Conservation (phyloP, 495 filamentous ascomycete species). For the Xylaria acuta region DNA sequence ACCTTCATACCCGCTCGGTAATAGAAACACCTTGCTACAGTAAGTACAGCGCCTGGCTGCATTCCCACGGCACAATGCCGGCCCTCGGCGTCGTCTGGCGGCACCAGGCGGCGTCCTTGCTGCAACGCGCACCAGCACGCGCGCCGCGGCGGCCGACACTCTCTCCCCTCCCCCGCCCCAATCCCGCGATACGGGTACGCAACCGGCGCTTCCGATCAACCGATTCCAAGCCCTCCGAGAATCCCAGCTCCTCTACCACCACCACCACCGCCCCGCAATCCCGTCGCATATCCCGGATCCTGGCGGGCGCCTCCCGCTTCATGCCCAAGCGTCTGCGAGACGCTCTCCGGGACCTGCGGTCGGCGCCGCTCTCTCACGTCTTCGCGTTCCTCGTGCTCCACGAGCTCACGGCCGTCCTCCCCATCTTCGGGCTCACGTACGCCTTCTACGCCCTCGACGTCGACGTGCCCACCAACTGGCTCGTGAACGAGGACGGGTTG, state of each 20-base stretch:
- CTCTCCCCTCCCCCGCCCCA: slow-evolving; percentile 11
- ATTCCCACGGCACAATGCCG: slow-evolving; percentile 19
- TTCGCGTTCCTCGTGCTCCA: slow-evolving; percentile 88
- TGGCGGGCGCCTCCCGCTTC: slow-evolving; percentile 60
- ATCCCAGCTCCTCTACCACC: not conserved
- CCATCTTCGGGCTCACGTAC: slow-evolving; percentile 75
- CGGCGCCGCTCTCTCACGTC: slow-evolving; percentile 81
- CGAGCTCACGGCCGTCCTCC: slow-evolving; percentile 85
- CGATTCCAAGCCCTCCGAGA: not conserved
- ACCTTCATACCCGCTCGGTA: not conserved
- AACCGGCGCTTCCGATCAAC: slow-evolving; percentile 33
- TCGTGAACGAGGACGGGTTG: slow-evolving; percentile 53
- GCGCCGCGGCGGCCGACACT: not conserved
- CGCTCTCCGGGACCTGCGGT: slow-evolving; percentile 70
- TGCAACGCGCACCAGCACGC: slow-evolving; percentile 12
- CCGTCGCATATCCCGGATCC: slow-evolving; percentile 36
- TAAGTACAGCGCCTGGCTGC: not conserved
- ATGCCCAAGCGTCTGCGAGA: slow-evolving; percentile 61
- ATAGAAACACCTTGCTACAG: not conserved
- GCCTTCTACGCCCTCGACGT: slow-evolving; percentile 73
- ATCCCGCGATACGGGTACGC: slow-evolving; percentile 10
- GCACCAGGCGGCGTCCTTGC: slow-evolving; percentile 23
- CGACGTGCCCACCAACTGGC: slow-evolving; percentile 64
- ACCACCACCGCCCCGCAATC: slow-evolving; percentile 28
- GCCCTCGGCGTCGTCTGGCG: slow-evolving; percentile 24